Base-by-base conservation (phyloP, 1,284 basidiomycete species). In the Austroboletus novae-zelandiae region DNA sequence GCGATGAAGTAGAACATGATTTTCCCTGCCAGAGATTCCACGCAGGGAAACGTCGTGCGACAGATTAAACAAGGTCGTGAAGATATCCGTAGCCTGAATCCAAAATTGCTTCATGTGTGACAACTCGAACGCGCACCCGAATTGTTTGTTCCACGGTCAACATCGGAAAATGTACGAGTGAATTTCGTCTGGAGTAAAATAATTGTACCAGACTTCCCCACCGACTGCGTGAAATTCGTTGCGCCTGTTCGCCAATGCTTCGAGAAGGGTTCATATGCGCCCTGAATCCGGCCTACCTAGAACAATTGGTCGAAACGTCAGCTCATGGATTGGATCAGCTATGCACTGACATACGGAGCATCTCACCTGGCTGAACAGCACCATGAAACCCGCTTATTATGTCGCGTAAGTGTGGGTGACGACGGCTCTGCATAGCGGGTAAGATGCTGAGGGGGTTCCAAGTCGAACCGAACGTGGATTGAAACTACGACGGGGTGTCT, bases 21-120 rank as follows among this genome's bases (percentile, higher is more conserved):
- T 81, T 70, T 91, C 86, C 13, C 93, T 92, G 17, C 91, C 92
- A 27, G 83, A 86, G 1, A 94, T 81, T 44, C 91, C 92, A 7
- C 89, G 74, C 3, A 92, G 73, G 5, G 80, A 76, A 5, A 83
- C 84, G 67, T 92, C 81, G 55, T 89, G 87, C n/a, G 73, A 72
- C 47, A 94, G 72, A 9, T 89, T 88, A 59, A 93, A 86, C 18
- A 89, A 76, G 14, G 83, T 85, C 60, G 79, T 72, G 29, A 88
- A 61, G 6, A 85, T 68, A 31, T 81, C 78, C 1, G 79, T 79
- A 23, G 80, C 68, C 45, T 69, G 67, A 10, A 58, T 61, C 15
- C 74, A 71, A 53, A 74, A 83, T 15, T 76, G 66, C 40, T 76
- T 68, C n/a, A n/a, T n/a, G 43, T 83, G 75, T 2, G 77, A 66